A percentile compares a stretch with the other conserved stretches of the same genome.
These are phyloP conservation scores for Coemansia sp. DNA, from an alignment of 192 early-diverging fungal species.

Conservation along the genomic window DNA sequence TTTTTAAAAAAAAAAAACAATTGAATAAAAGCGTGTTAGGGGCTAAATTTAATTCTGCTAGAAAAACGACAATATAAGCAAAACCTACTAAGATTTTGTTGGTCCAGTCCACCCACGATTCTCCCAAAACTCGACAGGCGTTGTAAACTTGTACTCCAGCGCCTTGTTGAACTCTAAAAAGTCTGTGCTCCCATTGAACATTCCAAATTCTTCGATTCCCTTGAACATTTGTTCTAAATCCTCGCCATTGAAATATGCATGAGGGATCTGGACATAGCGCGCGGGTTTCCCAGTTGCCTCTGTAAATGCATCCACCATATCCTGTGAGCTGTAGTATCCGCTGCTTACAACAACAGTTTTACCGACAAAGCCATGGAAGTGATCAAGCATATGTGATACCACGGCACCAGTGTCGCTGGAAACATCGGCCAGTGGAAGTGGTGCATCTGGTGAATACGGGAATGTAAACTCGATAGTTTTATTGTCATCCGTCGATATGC, in stretches of 20 bases:
- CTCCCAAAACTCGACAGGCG: conserved; percentile 38
- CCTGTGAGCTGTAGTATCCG: conserved; percentile 33
- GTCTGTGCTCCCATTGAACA: conserved; percentile 24
- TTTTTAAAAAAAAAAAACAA: neutral
- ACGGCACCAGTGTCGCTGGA: conserved; percentile 35
- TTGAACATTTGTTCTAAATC: conserved; percentile 31
- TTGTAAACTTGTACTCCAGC: conserved; percentile 19
- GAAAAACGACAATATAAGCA: no score
- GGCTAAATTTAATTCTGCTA: no score
- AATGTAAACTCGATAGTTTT: conserved; percentile 35
- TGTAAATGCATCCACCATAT: conserved; percentile 39
- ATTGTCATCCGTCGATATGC: conserved; percentile 34
- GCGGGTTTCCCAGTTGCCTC: conserved; percentile 36
- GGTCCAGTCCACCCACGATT: conserved; percentile 56
- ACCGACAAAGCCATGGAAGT: conserved; percentile 28
- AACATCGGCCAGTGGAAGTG: conserved; percentile 35
- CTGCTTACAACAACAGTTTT: conserved; percentile 15
- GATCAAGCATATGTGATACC: conserved; percentile 32
- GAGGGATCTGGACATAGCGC: conserved; percentile 30
- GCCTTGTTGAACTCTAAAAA: conserved; percentile 26
- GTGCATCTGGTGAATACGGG: conserved; percentile 17
- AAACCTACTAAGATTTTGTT: neutral
- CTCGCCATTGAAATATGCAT: conserved; percentile 1
- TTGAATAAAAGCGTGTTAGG: no score
- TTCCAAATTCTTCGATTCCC: conserved; percentile 29